Evolutionary conservation across 2,329 filamentous ascomycete species (phyloP).

Genomic region (Alternaria ventricosa): DNA sequence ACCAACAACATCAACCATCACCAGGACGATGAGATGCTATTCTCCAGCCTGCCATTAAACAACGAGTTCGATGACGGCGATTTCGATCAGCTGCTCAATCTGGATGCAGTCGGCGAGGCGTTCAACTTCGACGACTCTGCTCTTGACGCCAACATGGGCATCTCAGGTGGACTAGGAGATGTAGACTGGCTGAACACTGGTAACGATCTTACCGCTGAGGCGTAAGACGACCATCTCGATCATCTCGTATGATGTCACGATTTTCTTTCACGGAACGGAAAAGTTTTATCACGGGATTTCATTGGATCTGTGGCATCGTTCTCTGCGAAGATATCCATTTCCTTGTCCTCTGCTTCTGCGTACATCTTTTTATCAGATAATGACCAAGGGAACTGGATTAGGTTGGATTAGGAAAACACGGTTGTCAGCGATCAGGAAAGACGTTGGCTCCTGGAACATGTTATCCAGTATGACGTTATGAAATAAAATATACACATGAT

Average conservation of each 20-base stretch:
- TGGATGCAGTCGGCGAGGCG: slow-evolving; percentile 49
- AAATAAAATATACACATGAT: background rate
- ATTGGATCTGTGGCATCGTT: background rate
- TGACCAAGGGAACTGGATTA: background rate
- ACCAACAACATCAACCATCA: slow-evolving; percentile 38
- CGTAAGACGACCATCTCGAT: background rate
- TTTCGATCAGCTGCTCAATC: slow-evolving; percentile 49
- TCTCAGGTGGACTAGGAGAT: slow-evolving; percentile 19
- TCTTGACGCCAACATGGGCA: slow-evolving; percentile 21
- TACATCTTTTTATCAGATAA: background rate
- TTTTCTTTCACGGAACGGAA: background rate
- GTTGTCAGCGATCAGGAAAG: background rate
- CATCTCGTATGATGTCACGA: background rate
- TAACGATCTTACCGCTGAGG: slow-evolving; percentile 18
- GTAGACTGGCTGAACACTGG: slow-evolving; percentile 26
- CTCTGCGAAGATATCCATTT: slow-evolving; percentile 9
- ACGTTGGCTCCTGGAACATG: background rate
- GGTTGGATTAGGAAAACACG: background rate
- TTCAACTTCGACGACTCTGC: slow-evolving; percentile 42
- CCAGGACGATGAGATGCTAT: slow-evolving; percentile 44
- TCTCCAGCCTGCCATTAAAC: slow-evolving; percentile 43
- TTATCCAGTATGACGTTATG: background rate
- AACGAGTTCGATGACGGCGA: slow-evolving; percentile 51
- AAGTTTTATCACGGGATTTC: background rate
- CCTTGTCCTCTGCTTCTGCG: background rate